A percentile compares a stretch with the other conserved stretches of the same genome.
These are phyloP conservation scores for Drosera capensis DNA, from an alignment of 148 eudicot species.

Conservation along the genomic window DNA sequence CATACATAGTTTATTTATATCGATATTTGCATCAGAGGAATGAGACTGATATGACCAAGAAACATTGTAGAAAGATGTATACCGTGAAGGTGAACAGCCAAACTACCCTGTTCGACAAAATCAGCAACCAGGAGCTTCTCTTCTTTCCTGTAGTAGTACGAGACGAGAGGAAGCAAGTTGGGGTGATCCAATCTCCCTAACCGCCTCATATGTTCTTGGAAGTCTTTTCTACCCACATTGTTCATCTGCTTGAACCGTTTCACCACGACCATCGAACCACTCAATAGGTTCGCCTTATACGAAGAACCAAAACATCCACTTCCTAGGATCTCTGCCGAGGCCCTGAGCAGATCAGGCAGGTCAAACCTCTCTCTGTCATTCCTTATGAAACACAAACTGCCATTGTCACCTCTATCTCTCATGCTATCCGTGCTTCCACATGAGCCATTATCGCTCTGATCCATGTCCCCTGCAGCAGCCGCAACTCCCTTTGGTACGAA, in stretches of 20 bases:
- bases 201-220: constrained; percentile 4
- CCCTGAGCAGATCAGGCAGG: background rate
- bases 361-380: background rate
- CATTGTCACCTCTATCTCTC: background rate
- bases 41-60: too few species aligned
- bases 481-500: background rate
- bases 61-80: background rate
- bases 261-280: background rate
- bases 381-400: constrained; percentile 2
- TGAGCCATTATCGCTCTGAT: constrained; percentile 3
- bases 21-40: too few species aligned
- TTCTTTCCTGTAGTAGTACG: constrained; percentile 3
- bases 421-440: background rate
- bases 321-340: background rate
- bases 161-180: background rate
- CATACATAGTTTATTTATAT: too few species aligned
- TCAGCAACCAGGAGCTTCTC: constrained; percentile 5
- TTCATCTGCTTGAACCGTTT: constrained; percentile 2
- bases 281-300: background rate
- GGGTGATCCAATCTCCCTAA: constrained; percentile 1
- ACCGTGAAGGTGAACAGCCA: background rate
- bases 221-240: background rate
- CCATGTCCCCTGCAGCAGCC: background rate
- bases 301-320: constrained; percentile 1
- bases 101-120: background rate